These are phyloP conservation scores for Penicillium odoratum DNA, from an alignment of 495 filamentous ascomycete genomes.

Conservation along the genomic window DNA sequence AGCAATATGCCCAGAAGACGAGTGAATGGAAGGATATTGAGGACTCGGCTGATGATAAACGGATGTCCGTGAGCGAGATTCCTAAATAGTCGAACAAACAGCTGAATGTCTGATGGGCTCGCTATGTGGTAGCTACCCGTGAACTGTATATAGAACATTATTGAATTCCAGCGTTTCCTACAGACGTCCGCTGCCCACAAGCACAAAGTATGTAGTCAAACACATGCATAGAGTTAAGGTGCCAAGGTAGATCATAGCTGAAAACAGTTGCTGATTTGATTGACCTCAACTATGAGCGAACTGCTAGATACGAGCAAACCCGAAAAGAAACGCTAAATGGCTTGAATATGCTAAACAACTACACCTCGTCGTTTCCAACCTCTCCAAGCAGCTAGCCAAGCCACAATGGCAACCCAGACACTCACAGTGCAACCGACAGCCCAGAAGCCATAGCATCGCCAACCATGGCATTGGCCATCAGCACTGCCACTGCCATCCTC, in stretches of 20 bases:
- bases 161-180: too few relatives aligned
- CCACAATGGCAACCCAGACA: conserved; percentile 71
- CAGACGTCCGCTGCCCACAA: too few relatives aligned
- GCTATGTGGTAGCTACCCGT: not conserved
- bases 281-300: not conserved
- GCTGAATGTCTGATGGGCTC: not conserved
- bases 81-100: not conserved
- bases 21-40: conserved; percentile 2
- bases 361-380: conserved; percentile 80
- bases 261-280: not conserved
- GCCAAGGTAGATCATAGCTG: not conserved
- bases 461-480: conserved; percentile 62
- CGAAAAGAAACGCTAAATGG: not conserved
- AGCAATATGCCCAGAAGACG: not conserved
- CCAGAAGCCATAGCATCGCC: conserved; percentile 83
- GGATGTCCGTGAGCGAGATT: not conserved
- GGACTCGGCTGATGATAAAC: not conserved
- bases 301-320: not conserved
- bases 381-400: conserved; percentile 82
- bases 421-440: conserved; percentile 66
- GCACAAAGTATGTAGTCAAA: not conserved
- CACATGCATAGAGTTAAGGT: not conserved
- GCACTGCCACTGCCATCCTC: conserved; percentile 28
- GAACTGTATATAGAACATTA: not conserved
- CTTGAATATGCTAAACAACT: conserved; percentile 55